phyloP scores from a whole-genome alignment of 2,329 filamentous ascomycete species.

The Diaporthe amygdali region DNA sequence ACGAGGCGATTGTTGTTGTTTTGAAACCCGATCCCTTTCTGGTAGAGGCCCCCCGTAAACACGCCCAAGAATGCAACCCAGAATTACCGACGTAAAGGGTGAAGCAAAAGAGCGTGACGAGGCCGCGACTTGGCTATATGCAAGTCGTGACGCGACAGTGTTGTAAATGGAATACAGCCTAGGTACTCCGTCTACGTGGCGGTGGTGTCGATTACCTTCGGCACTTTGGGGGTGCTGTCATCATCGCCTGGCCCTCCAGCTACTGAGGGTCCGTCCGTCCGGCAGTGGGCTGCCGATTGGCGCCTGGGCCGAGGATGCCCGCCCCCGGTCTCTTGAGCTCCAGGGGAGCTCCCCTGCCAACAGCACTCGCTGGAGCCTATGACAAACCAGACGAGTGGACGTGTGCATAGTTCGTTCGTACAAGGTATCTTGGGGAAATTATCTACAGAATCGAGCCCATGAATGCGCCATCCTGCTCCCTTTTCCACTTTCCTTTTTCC shows the following conservation, averaged over 20 bases:
- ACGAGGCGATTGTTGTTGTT: neutral
- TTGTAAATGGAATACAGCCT: neutral
- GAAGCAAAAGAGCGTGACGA: conserved; percentile 17
- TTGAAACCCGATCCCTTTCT: neutral
- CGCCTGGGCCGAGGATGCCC: neutral
- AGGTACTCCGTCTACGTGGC: neutral
- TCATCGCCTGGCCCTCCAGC: neutral
- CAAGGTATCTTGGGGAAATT: conserved; percentile 20
- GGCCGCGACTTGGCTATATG: neutral
- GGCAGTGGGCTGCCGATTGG: neutral
- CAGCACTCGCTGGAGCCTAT: neutral
- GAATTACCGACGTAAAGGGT: neutral
- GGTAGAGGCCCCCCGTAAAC: neutral
- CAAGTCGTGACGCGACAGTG: conserved; percentile 2
- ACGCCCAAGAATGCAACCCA: neutral
- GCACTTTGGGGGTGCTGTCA: neutral
- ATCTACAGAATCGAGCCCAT: conserved; percentile 15
- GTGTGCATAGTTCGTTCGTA: neutral
- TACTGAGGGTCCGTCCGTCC: neutral
- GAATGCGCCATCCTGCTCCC: neutral
- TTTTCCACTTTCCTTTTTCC: neutral
- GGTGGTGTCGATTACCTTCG: neutral
- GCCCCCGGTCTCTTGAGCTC: neutral
- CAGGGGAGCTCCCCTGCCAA: neutral
- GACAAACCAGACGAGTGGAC: neutral